These are phyloP conservation scores for Globisporangium yorkense DNA, from an alignment of 352 stramenopile genomes.

Conservation along the genomic window DNA sequence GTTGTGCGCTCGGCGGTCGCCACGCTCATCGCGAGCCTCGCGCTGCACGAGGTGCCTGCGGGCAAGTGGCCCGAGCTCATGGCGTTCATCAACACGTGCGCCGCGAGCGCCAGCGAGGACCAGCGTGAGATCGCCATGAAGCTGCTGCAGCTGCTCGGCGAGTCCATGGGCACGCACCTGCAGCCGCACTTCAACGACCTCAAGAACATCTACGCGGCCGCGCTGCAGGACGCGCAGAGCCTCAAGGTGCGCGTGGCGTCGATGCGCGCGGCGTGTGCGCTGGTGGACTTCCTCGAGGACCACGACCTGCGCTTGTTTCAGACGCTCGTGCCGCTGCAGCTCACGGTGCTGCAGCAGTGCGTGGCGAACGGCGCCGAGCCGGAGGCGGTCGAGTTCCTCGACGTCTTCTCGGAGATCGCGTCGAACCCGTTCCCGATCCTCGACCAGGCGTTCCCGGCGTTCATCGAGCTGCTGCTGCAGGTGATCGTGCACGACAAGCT, in stretches of 20 bases:
- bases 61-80: slow-evolving; percentile 92
- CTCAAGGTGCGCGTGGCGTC: slow-evolving; percentile 78
- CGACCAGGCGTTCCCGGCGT: slow-evolving; percentile 69
- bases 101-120: slow-evolving; percentile 69
- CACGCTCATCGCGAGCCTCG: slow-evolving; percentile 74
- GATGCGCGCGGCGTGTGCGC: slow-evolving; percentile 72
- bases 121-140: slow-evolving; percentile 92
- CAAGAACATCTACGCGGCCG: slow-evolving; percentile 68
- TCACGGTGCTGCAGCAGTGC: slow-evolving; percentile 82
- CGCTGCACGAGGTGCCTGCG: slow-evolving; percentile 66
- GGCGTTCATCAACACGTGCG: slow-evolving; percentile 90
- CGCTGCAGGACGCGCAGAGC: slow-evolving; percentile 72
- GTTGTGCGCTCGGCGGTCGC: slow-evolving; percentile 86
- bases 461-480: slow-evolving; percentile 81
- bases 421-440: slow-evolving; percentile 82
- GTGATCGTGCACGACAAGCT: slow-evolving; percentile 74
- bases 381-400: slow-evolving; percentile 83
- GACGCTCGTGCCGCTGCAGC: slow-evolving; percentile 75
- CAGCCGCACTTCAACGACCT: slow-evolving; percentile 81
- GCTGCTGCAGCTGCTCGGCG: slow-evolving; percentile 90
- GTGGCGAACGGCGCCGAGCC: slow-evolving; percentile 65
- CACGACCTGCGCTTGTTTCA: slow-evolving; percentile 65
- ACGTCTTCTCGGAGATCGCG: slow-evolving; percentile 83
- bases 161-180: slow-evolving; percentile 86
- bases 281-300: slow-evolving; percentile 82